Evolutionary conservation across 75 land plant genomes (phyloP), one percentile per base, ranked within the genome.

Genomic region (Picea glauca): DNA sequence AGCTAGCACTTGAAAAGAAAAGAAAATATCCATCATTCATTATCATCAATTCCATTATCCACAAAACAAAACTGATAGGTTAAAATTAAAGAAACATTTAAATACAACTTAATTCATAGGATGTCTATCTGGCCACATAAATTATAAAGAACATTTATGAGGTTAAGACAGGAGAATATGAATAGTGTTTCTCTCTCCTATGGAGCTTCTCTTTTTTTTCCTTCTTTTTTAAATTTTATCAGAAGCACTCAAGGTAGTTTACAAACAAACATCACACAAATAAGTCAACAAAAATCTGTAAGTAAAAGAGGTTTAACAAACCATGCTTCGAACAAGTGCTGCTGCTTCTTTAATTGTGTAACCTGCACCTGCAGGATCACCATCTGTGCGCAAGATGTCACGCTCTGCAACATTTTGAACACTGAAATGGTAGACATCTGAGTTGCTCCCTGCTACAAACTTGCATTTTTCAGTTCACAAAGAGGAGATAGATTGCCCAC

Each of bases 271-370:
- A 78, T 11, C 6, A 20, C 26, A 13, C 13, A 14, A 78, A 9
- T 5, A 33, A 14, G 33, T 14, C 31, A 32, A 67, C 18, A 23
- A 13, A 3, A 75, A 23, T 23, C 15, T 20, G 35, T 17, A 80
- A 46, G 15, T 74, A n/a, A 46, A 50, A 14, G 70, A 33, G 38
- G 5, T 32, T 40, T 57, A 18, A 91, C 96, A 74, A 15, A 97
- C 99, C 86, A 87, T 83, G 83, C 99, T 97, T 73, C 98, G 73
- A 66, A 78, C 89, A 31, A 97, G 94, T 60, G 86, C 85, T 38
- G 89, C 86, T 72, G 93, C 96, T 74, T 97, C 99, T 76, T 88
- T 91, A 67, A 97, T 87, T 77, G 98, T 95, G 62, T 97, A 97
- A 31, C 99, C 99, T 50, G 84, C 83, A 75, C 87, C 88, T 61